Conservation (phyloP, 2,329 filamentous ascomycete species). For the Aciculosporium take region DNA sequence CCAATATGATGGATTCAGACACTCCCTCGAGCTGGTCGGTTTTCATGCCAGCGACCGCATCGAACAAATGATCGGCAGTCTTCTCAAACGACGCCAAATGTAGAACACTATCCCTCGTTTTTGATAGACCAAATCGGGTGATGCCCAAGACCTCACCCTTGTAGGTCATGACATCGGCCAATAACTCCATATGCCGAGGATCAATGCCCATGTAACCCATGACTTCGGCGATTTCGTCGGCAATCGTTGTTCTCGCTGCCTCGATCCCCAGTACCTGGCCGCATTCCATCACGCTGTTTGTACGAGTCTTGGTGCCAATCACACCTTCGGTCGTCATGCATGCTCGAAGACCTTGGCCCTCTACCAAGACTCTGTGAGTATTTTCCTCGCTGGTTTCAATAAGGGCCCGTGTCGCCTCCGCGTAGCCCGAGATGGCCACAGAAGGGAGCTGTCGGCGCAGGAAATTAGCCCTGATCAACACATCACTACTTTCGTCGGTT, state of each 20-base stretch:
- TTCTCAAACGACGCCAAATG: constrained; percentile 96
- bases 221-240: constrained; percentile 72
- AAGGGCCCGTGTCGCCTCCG: constrained; percentile 72
- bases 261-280: constrained; percentile 84
- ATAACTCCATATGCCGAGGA: constrained; percentile 90
- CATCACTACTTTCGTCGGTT: constrained; percentile 26
- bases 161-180: constrained; percentile 98
- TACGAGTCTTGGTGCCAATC: constrained; percentile 56
- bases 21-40: constrained; percentile 86
- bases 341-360: constrained; percentile 78
- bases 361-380: constrained; percentile 66
- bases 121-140: constrained; percentile 87
- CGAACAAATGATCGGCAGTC: constrained; percentile 93
- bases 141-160: constrained; percentile 95
- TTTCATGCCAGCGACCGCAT: constrained; percentile 85
- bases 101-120: constrained; percentile 88
- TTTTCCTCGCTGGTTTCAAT: constrained; percentile 65
- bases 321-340: constrained; percentile 94
- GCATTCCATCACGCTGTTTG: constrained; percentile 86
- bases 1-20: constrained; percentile 95
- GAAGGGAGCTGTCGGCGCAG: constrained; percentile 68
- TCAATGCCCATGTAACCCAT: constrained; percentile 95
- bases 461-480: constrained; percentile 68
- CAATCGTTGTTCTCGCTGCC: constrained; percentile 79
- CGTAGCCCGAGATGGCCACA: constrained; percentile 81